A percentile compares a stretch with the other conserved stretches of the same genome.
Conservation (phyloP, 768 basidiomycete species). For the Pleurotus cornucopiae region DNA sequence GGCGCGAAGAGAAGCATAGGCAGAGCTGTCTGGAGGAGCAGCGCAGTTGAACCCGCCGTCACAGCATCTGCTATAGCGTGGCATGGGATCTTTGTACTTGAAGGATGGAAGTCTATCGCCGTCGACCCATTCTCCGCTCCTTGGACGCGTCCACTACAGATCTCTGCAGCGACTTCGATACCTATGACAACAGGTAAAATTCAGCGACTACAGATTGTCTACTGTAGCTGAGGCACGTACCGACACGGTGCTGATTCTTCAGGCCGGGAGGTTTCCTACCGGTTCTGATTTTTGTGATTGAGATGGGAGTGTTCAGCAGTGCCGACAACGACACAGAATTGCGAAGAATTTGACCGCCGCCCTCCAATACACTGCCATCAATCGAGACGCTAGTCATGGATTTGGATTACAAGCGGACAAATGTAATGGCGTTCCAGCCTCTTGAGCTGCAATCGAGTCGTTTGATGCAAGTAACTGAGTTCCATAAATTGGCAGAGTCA, state of each 20-base stretch:
- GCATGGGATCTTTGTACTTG: conserved; percentile 35
- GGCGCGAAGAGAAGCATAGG: conserved; percentile 62
- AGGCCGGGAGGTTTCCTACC: conserved; percentile 60
- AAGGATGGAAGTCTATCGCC: conserved; percentile 53
- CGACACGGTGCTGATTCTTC: conserved; percentile 70
- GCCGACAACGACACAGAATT: conserved; percentile 66
- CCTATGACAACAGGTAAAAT: conserved; percentile 33
- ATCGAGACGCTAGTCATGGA: conserved; percentile 18
- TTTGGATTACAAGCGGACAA: neutral
- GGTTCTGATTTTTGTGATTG: conserved; percentile 56
- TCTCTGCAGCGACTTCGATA: conserved; percentile 57
- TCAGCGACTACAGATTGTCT: neutral
- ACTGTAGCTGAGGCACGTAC: conserved; percentile 25
- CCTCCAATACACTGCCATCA: conserved; percentile 50
- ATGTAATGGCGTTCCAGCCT: neutral
- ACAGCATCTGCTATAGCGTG: conserved; percentile 37
- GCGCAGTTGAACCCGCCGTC: conserved; percentile 62
- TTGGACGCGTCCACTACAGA: conserved; percentile 50
- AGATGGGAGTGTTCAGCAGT: conserved; percentile 55
- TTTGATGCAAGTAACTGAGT: no score
- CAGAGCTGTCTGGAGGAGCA: conserved; percentile 68
- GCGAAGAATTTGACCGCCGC: conserved; percentile 72
- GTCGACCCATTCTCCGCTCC: conserved; percentile 54
- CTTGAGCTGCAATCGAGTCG: neutral
- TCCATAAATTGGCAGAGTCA: no score